Percentiles rank a stretch among this genome's conserved stretches.
Evolutionary conservation across 108 stramenopile species (phyloP).

Genomic region (Skeletonema potamos): DNA sequence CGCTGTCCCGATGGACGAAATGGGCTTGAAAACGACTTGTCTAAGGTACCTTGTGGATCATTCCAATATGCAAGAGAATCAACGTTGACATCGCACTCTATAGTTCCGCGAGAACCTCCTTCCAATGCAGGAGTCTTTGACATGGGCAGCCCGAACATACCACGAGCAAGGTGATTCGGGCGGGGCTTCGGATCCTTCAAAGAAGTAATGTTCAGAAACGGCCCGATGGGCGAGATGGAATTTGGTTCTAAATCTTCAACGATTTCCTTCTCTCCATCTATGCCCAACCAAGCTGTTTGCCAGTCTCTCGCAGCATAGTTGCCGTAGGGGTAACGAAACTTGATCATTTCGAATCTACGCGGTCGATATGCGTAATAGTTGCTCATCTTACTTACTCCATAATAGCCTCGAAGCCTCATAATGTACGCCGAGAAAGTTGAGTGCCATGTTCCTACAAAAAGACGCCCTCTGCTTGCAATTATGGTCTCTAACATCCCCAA

Average conservation of each 20-base stretch:
- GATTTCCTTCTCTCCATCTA: slow-evolving; percentile 63
- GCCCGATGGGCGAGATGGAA: slow-evolving; percentile 34
- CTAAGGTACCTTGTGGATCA: slow-evolving; percentile 63
- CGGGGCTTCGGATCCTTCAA: slow-evolving; percentile 26
- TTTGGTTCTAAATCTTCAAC: slow-evolving; percentile 36
- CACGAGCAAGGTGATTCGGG: slow-evolving; percentile 56
- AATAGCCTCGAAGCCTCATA: slow-evolving; percentile 75
- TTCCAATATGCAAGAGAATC: slow-evolving; percentile 83
- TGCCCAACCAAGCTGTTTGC: slow-evolving; percentile 74
- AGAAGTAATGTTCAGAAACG: slow-evolving; percentile 24
- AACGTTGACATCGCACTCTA: slow-evolving; percentile 65
- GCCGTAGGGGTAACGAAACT: slow-evolving; percentile 58
- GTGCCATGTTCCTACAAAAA: slow-evolving; percentile 92
- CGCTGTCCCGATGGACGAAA: slow-evolving; percentile 36
- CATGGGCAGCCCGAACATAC: slow-evolving; percentile 74
- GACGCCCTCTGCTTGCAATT: slow-evolving; percentile 80
- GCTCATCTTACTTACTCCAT: slow-evolving; percentile 70
- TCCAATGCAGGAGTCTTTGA: slow-evolving; percentile 68
- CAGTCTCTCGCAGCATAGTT: slow-evolving; percentile 71
- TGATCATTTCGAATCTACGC: slow-evolving; percentile 46
- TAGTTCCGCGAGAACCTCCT: slow-evolving; percentile 64
- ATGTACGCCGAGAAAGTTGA: slow-evolving; percentile 97
- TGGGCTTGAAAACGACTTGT: slow-evolving; percentile 60
- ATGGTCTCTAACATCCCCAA: slow-evolving; percentile 93
- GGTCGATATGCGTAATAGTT: slow-evolving; percentile 67